Evolutionary conservation across 352 stramenopile genomes (phyloP), one percentile per base, ranked within the genome.

Genomic region (Phytopythium mirpurense): DNA sequence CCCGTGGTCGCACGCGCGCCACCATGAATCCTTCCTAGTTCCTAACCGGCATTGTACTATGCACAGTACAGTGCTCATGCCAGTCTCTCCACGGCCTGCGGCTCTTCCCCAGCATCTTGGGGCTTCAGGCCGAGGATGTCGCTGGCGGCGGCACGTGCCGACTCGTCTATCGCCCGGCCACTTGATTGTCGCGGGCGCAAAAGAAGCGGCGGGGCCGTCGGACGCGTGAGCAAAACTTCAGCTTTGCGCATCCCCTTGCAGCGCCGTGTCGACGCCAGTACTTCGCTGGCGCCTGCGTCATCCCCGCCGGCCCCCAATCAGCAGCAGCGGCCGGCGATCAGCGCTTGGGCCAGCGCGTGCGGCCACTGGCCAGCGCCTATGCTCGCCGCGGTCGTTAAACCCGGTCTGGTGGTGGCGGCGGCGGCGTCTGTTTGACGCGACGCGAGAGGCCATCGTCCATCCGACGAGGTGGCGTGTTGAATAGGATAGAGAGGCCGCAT

Each of bases 141-240:
- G 11, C 40, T 10, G 32, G 11, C 32, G 32, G 32, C 32, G 32
- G 7, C n/a, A 16, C 18, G 10, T n/a, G n/a, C n/a, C 6, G 45
- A 51, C 45, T 51, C 45, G 45, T 51, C 45, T 51, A 51, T 51
- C 21, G 29, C 45, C 29, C 23, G 27, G 26, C 45, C 45, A 51
- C 45, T 51, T 51, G 45, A 51, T 51, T 51, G 45, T 51, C 27
- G n/a, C 3, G 16, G 45, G 26, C 16, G 27, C 11, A 36, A 18
- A 31, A 24, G 43, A 19, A 26, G 43, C 44, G 27, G 44, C 5
- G 14, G 16, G 26, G 26, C 10, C 43, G 37, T 21, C n/a, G 26
- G 26, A 23, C 23, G 23, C 26, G 11, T 2, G 16, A 38, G 29
- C 45, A 40, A 51, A n/a, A 51, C 45, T 51, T 51, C 45, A 51